Evolutionary conservation across 1,284 basidiomycete species (phyloP).

Genomic region (Neolentinus lepideus): DNA sequence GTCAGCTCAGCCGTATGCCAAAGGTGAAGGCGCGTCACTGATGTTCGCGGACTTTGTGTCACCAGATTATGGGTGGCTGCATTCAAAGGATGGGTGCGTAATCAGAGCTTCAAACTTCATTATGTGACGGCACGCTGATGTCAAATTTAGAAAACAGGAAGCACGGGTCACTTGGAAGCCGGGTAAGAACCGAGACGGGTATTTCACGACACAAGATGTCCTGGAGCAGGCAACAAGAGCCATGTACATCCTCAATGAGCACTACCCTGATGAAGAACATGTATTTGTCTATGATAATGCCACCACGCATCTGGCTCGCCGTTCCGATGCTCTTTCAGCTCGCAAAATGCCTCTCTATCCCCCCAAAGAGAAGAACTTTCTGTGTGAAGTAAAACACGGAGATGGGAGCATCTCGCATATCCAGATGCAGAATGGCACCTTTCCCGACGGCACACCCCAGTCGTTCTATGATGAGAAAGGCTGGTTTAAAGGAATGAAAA

Average conservation of each 20-base stretch:
- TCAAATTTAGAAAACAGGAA: slow-evolving; percentile 13
- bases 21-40: slow-evolving; percentile 22
- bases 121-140: no score
- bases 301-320: slow-evolving; percentile 23
- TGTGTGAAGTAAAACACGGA: no score
- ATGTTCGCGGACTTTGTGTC: slow-evolving; percentile 41
- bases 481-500: slow-evolving; percentile 20
- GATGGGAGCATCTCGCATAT: background rate
- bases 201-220: slow-evolving; percentile 25
- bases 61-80: slow-evolving; percentile 32
- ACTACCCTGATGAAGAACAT: slow-evolving; percentile 19
- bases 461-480: slow-evolving; percentile 3
- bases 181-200: slow-evolving; percentile 26
- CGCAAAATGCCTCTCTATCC: slow-evolving; percentile 16
- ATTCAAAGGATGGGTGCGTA: no score
- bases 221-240: slow-evolving; percentile 18
- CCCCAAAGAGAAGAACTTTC: no score
- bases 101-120: no score
- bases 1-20: slow-evolving; percentile 12
- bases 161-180: slow-evolving; percentile 19
- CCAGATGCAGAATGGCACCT: background rate
- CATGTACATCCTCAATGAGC: slow-evolving; percentile 22
- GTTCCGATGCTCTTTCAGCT: slow-evolving; percentile 23
- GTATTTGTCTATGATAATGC: slow-evolving; percentile 32
- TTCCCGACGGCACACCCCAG: slow-evolving; percentile 2